Base-by-base conservation (phyloP, 176 grass and related monocot genomes). In the Hsuehochloa calcarea region DNA sequence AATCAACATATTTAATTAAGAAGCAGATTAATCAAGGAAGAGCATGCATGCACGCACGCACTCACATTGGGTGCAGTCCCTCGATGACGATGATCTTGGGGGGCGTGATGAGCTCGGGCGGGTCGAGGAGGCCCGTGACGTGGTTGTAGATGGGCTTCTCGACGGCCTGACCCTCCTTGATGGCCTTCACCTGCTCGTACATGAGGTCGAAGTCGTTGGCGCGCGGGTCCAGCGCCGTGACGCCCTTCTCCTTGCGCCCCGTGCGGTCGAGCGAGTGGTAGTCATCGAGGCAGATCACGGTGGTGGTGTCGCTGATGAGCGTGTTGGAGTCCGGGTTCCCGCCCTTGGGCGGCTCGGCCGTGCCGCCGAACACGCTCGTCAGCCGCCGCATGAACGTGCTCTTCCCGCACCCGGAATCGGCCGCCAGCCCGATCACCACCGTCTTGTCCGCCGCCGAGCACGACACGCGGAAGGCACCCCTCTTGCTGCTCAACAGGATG, bases 111-210 rank as follows among this genome's bases (percentile, higher is more conserved):
- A 91, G 55, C 87, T 94, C 92, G 0, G 87, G 87, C 5, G 81
- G 84, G 80, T 90, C 92, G 41, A 91, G 84, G 16, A 50, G 66
- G 71, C 92, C 92, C 2, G 92, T 89, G 46, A 85, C 67, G 23
- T 88, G 92, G 87, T 92, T 92, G 70, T 94, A 92, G 60, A 94
- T 79, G 5, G 92, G 90, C 81, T 94, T 94, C 74, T 92, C 90
- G 3, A 92, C 84, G 6, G 92, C 65, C 50, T 10, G 78, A 10
- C 90, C 92, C 7, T 87, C 87, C 78, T 94, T 92, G 80, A 92
- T 35, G 5, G 81, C 81, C 81, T 72, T 92, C 56, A 94, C 81
- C 75, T 92, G 90, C 77, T 91, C 35, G 72, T 92, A 92, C 92
- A 94, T 92, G 86, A 94, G 81, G 60, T 94, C 92, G 29, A 90